phyloP scores from a whole-genome alignment of 352 stramenopile species.

The Pythium coloratum region DNA sequence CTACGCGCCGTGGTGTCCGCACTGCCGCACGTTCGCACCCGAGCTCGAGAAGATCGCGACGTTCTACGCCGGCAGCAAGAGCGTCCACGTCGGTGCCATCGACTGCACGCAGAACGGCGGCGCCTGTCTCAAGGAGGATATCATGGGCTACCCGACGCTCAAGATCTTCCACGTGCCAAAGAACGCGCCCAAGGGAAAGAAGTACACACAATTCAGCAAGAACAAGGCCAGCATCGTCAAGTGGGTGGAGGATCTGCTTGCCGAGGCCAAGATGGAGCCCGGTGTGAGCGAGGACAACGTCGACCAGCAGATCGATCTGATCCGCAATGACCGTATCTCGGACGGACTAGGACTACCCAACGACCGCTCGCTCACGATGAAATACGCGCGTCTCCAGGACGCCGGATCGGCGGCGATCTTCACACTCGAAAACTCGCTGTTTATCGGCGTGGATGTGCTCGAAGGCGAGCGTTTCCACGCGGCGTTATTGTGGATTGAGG shows the following conservation, averaged over 20 bases:
- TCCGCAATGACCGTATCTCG: conserved; percentile 39
- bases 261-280: conserved; percentile 50
- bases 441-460: conserved; percentile 58
- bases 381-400: conserved; percentile 70
- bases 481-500: conserved; percentile 63
- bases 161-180: conserved; percentile 73
- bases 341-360: conserved; percentile 33
- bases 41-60: conserved; percentile 67
- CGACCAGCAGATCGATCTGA: conserved; percentile 42
- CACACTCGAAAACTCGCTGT: conserved; percentile 75
- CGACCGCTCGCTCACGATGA: conserved; percentile 56
- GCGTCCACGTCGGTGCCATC: conserved; percentile 68
- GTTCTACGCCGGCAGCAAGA: conserved; percentile 58
- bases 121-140: conserved; percentile 61
- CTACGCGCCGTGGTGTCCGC: conserved; percentile 84
- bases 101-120: conserved; percentile 67
- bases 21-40: conserved; percentile 79
- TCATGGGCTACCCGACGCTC: conserved; percentile 64
- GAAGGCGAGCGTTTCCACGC: conserved; percentile 65
- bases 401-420: conserved; percentile 63
- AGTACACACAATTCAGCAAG: conserved; percentile 33
- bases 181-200: conserved; percentile 29
- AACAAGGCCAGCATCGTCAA: conserved; percentile 51
- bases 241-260: conserved; percentile 63
- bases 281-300: conserved; percentile 53